These are phyloP conservation scores for Puccinia horiana DNA, from an alignment of 1,284 basidiomycete genomes.

Conservation along the genomic window DNA sequence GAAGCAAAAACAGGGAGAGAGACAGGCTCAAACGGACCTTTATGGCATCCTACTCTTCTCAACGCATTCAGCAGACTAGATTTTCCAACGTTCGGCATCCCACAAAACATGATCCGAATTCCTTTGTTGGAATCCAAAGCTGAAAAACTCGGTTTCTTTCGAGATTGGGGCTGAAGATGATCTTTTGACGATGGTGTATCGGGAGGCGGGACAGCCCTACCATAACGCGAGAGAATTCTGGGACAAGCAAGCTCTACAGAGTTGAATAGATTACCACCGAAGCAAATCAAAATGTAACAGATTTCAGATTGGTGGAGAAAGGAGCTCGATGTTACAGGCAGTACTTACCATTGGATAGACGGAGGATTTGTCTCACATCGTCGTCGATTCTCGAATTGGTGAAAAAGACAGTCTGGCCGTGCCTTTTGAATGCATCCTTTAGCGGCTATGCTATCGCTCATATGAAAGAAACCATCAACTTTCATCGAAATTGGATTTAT, in stretches of 20 bases:
- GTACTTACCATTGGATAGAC: conserved; percentile 29
- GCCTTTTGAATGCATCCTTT: conserved; percentile 26
- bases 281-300: neutral
- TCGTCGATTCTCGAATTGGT: conserved; percentile 43
- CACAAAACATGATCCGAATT: conserved; percentile 83
- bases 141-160: neutral
- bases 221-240: conserved; percentile 25
- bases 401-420: conserved; percentile 39
- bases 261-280: neutral
- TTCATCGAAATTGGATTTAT: neutral
- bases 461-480: neutral
- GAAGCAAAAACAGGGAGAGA: neutral
- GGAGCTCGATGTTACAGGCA: neutral
- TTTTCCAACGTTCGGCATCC: conserved; percentile 99
- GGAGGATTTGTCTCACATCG: conserved; percentile 28
- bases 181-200: neutral
- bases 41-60: conserved; percentile 81
- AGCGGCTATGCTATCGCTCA: conserved; percentile 35
- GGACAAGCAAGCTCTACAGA: conserved; percentile 26
- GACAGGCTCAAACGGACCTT: conserved; percentile 65
- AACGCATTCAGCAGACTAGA: conserved; percentile 88
- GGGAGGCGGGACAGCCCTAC: neutral
- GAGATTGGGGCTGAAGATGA: neutral
- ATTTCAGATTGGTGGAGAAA: neutral
- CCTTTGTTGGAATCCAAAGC: conserved; percentile 62